Evolutionary conservation across 2,329 filamentous ascomycete species (phyloP), one percentile per base, ranked within the genome.

Genomic region (Penicillium capsulatum): DNA sequence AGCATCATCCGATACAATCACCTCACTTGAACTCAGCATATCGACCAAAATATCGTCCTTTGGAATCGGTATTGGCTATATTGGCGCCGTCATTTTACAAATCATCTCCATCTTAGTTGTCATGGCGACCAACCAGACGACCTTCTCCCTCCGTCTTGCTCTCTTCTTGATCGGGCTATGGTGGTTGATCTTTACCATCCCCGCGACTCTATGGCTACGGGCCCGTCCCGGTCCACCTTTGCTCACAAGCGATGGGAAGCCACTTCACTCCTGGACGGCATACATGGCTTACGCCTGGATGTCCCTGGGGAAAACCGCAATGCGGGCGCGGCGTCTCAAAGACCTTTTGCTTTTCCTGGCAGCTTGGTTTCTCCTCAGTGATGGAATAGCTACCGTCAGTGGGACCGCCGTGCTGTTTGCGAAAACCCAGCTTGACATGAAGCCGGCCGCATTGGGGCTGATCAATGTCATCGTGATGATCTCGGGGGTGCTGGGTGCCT

Each of bases 351-450:
- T 96, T 0, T 96, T 97, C 50, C 76, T 98, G 3, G 80, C 77
- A 3, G 89, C 87, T 4, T 98, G 92, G 92, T 96, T 98, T 61
- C 75, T 98, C 19, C 76, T 98, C 2, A 94, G 86, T 5, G 92
- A 98, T 57, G 89, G 86, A 29, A 89, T 97, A 48, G 92, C 92
- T 6, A 97, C 92, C 0, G 91, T 94, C 0, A 92, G 86, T 22
- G 91, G 89, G 10, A 97, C 92, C 0, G 92, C 92, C 0, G 89
- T 97, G 17, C 74, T 98, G 7, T 98, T 96, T 61, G 92, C 91
- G 28, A 97, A 97, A 68, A 97, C 91, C 0, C 81, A 89, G 48
- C 73, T 98, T 7, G 80, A 85, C 49, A 98, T 98, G 92, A 77
- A 83, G 42, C 83, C 90, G 1, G 88, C 87, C 65, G 86, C 86